Conservation (phyloP, 768 basidiomycete genomes). For the Serendipita vermifera region DNA sequence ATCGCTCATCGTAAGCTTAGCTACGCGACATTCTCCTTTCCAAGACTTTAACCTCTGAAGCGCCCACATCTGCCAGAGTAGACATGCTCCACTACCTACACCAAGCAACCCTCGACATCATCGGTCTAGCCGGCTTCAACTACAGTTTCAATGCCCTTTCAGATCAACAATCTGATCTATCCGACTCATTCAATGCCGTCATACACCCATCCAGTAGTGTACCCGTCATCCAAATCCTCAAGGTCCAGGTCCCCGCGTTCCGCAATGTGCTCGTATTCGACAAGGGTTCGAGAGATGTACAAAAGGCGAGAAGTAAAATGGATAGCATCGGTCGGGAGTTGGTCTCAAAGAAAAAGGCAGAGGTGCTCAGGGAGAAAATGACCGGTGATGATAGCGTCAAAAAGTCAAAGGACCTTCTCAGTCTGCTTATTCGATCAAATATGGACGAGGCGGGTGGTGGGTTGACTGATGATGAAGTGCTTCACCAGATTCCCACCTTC, state of each 20-base stretch:
- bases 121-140: slow-evolving; percentile 17
- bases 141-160: background rate
- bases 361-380: background rate
- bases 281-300: background rate
- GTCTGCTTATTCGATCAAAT: slow-evolving; percentile 49
- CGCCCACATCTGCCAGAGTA: background rate
- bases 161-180: background rate
- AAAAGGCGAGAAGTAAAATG: background rate
- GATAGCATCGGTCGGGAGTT: slow-evolving; percentile 8
- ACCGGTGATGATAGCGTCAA: slow-evolving; percentile 9
- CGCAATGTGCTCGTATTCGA: background rate
- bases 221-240: background rate
- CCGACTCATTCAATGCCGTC: background rate
- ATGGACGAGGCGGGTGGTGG: slow-evolving; percentile 42
- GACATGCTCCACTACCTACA: background rate
- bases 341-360: slow-evolving; percentile 26
- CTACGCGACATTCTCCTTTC: background rate
- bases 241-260: background rate
- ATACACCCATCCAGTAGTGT: background rate
- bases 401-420: slow-evolving; percentile 41
- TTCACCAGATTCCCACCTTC: slow-evolving; percentile 49
- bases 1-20: background rate
- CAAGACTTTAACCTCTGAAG: background rate
- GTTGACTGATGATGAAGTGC: slow-evolving; percentile 49
- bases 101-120: slow-evolving; percentile 18